Conservation (phyloP, 2,329 filamentous ascomycete genomes). For the Tolypocladium album region DNA sequence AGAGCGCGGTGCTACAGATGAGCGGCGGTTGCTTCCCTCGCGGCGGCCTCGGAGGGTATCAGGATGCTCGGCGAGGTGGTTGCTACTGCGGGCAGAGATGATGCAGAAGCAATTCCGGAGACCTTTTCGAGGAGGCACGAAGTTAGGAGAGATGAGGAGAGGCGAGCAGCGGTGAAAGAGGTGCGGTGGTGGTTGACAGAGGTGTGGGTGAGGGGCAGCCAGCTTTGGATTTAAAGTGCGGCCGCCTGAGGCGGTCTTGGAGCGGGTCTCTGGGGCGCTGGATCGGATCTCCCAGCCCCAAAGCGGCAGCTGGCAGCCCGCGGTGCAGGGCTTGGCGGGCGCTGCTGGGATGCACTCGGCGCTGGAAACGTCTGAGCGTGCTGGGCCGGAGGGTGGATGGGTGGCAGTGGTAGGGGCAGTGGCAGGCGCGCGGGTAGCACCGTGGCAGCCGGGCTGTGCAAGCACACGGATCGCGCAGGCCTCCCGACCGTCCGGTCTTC, state of each 20-base stretch:
- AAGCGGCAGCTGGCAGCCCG: conserved; percentile 2
- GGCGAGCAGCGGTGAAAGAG: neutral
- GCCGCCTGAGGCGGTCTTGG: neutral
- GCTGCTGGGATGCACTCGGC: neutral
- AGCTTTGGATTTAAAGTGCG: neutral
- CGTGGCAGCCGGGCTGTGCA: neutral
- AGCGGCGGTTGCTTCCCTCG: neutral
- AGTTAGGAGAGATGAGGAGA: neutral
- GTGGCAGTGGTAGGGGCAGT: neutral
- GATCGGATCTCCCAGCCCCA: conserved; percentile 1
- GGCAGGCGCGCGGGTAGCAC: neutral
- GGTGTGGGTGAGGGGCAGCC: neutral
- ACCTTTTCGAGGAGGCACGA: neutral
- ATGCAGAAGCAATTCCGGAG: neutral
- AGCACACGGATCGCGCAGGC: neutral
- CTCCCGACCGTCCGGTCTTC: neutral
- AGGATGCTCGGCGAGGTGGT: neutral
- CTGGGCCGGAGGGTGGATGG: neutral
- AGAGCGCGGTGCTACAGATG: neutral
- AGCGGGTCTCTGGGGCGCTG: neutral
- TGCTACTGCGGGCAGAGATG: neutral
- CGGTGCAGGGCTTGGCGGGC: neutral
- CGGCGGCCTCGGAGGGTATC: neutral
- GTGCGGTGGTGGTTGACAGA: neutral
- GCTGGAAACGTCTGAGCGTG: too few relatives aligned